These are phyloP conservation scores for Hymenoscyphus infarciens DNA, from an alignment of 2,329 filamentous ascomycete genomes.

Conservation along the genomic window DNA sequence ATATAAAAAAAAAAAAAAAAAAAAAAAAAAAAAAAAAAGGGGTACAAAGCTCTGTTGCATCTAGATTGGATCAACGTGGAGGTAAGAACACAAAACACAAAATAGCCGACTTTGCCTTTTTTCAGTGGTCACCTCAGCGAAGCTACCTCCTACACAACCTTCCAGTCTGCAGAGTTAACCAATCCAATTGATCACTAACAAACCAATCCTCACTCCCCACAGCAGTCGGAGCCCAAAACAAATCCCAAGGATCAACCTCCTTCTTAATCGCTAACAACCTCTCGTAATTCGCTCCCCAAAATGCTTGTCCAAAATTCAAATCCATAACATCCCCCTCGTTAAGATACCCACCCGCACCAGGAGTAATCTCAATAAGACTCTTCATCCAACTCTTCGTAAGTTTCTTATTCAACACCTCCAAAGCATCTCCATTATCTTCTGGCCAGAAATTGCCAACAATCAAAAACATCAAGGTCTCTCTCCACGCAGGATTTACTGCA, in stretches of 20 bases:
- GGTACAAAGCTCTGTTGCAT: no score
- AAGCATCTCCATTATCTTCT: constrained; percentile 22
- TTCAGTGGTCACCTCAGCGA: no score
- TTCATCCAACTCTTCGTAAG: constrained; percentile 32
- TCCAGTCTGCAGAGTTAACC: constrained; percentile 7
- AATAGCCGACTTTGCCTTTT: no score
- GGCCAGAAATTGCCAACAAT: constrained; percentile 15
- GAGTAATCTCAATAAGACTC: constrained; percentile 37
- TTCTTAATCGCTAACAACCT: constrained; percentile 21
- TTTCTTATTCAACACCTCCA: constrained; percentile 29
- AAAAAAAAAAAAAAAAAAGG: no score
- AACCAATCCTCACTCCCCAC: constrained; percentile 21
- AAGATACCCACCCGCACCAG: constrained; percentile 43
- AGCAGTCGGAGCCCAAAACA: constrained; percentile 19
- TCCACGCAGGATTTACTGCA: constrained; percentile 20
- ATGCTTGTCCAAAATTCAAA: constrained; percentile 40
- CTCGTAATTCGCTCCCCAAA: constrained; percentile 39
- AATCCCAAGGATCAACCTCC: constrained; percentile 16
- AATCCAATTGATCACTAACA: constrained; percentile 2
- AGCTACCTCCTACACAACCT: constrained; percentile 7
- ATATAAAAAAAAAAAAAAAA: no score
- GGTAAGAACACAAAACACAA: no score
- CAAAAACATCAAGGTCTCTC: constrained; percentile 11
- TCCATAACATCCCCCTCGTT: constrained; percentile 48
- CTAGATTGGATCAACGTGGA: no score